Conservation (phyloP, 306 rosid genomes). For the Cucumis melo region DNA sequence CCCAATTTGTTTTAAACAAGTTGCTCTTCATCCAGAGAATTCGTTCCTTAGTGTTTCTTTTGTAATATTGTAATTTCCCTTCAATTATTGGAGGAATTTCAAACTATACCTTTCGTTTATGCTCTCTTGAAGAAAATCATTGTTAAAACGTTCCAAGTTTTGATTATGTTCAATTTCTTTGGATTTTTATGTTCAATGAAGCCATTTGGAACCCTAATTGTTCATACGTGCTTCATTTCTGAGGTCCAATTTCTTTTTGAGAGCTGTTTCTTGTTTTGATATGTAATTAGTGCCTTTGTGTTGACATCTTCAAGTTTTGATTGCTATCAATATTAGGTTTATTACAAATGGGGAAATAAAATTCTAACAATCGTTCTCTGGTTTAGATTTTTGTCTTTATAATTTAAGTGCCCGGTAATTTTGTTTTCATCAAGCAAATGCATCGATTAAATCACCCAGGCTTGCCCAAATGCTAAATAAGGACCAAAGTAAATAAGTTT, state of each 20-base stretch:
- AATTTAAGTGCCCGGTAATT: too few relatives aligned
- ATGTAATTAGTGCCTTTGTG: neutral
- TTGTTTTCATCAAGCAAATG: neutral
- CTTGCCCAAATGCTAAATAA: neutral
- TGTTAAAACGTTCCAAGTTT: neutral
- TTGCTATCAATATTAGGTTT: neutral
- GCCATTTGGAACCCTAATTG: neutral
- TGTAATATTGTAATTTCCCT: neutral
- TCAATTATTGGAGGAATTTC: neutral
- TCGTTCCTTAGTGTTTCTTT: neutral
- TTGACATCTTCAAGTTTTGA: neutral
- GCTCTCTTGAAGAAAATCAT: neutral
- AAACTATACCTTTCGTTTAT: neutral
- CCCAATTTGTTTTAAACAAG: neutral
- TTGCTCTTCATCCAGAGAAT: neutral
- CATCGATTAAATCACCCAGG: neutral
- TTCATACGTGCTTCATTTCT: neutral
- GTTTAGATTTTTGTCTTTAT: neutral
- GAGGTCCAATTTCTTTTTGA: neutral
- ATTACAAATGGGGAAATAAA: neutral
- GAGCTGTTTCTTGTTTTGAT: neutral
- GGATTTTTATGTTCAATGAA: neutral
- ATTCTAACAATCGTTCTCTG: neutral
- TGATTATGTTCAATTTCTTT: neutral
- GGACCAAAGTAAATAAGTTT: neutral